Conservation (phyloP, 768 basidiomycete genomes). For the Psilocybe cubensis region DNA sequence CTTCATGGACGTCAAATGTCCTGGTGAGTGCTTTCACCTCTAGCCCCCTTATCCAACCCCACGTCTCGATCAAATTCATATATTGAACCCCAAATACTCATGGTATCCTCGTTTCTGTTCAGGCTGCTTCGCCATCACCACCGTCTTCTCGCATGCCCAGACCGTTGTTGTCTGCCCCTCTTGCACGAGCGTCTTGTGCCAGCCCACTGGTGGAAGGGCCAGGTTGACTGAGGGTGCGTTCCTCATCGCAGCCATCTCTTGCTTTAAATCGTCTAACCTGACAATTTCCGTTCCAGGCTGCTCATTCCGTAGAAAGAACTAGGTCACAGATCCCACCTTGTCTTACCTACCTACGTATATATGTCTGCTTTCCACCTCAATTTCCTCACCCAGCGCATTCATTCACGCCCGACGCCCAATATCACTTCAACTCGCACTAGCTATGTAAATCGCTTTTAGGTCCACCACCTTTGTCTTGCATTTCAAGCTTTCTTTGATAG, state of each 20-base stretch:
- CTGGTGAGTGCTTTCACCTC: slow-evolving; percentile 58
- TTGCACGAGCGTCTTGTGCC: slow-evolving; percentile 94
- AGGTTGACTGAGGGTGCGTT: slow-evolving; percentile 93
- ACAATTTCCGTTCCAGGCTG: slow-evolving; percentile 58
- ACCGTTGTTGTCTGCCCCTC: slow-evolving; percentile 94
- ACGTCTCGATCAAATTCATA: background rate
- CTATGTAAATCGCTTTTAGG: slow-evolving; percentile 13
- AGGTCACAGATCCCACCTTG: slow-evolving; percentile 22
- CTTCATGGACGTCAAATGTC: slow-evolving; percentile 99
- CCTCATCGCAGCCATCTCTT: background rate
- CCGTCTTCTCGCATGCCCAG: slow-evolving; percentile 99
- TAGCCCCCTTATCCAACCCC: slow-evolving; percentile 7
- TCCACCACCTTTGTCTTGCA: slow-evolving; percentile 4
- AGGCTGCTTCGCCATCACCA: slow-evolving; percentile 95
- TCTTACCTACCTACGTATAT: slow-evolving; percentile 24
- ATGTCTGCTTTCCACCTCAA: slow-evolving; percentile 13
- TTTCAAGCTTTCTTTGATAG: slow-evolving; percentile 7
- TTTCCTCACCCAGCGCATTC: slow-evolving; percentile 6
- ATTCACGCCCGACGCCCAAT: slow-evolving; percentile 14
- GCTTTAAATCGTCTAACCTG: slow-evolving; percentile 7
- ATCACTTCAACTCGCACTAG: slow-evolving; percentile 14
- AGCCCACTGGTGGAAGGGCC: slow-evolving; percentile 98
- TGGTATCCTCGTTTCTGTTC: slow-evolving; percentile 19
- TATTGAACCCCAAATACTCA: slow-evolving; percentile 8
- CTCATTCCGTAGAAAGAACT: slow-evolving; percentile 98